Evolutionary conservation across 2,329 filamentous ascomycete species (phyloP).

Genomic region (Pseudocercospora eumusae): DNA sequence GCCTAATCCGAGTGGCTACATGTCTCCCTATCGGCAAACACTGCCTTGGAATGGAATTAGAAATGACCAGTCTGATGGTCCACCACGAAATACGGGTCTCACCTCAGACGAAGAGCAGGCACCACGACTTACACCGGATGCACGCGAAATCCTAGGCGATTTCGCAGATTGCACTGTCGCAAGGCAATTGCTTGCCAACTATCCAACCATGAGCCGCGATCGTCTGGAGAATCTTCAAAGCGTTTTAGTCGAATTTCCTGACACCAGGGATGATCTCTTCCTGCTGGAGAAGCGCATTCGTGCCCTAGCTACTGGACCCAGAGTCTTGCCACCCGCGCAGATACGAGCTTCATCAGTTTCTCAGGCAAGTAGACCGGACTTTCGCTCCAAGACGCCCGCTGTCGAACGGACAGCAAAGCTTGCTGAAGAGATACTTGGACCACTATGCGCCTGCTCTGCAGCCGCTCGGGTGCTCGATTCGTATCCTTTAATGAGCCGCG

Average conservation of each 20-base stretch:
- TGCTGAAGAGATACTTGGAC: constrained; percentile 16
- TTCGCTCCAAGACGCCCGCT: not conserved
- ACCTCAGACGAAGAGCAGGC: constrained; percentile 5
- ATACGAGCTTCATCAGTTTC: not conserved
- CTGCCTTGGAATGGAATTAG: not conserved
- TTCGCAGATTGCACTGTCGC: not conserved
- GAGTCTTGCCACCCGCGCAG: not conserved
- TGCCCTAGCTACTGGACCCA: not conserved
- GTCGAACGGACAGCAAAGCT: constrained; percentile 3
- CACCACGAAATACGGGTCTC: constrained; percentile 1
- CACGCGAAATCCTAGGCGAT: not conserved
- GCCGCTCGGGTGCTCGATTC: constrained; percentile 10
- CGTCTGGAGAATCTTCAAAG: constrained; percentile 6
- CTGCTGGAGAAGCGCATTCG: constrained; percentile 8
- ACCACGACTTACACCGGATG: not conserved
- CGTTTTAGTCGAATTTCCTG: not conserved
- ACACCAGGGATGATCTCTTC: constrained; percentile 2
- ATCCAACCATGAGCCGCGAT: constrained; percentile 6
- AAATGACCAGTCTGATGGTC: not conserved
- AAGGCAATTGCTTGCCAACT: not conserved
- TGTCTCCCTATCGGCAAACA: constrained; percentile 2
- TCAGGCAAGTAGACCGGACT: not conserved
- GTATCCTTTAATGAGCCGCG: constrained; percentile 3
- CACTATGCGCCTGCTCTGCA: constrained; percentile 12
- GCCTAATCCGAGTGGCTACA: not conserved